Evolutionary conservation across 768 basidiomycete species (phyloP), one percentile per base, ranked within the genome.

Genomic region (Mycena rebaudengoi): DNA sequence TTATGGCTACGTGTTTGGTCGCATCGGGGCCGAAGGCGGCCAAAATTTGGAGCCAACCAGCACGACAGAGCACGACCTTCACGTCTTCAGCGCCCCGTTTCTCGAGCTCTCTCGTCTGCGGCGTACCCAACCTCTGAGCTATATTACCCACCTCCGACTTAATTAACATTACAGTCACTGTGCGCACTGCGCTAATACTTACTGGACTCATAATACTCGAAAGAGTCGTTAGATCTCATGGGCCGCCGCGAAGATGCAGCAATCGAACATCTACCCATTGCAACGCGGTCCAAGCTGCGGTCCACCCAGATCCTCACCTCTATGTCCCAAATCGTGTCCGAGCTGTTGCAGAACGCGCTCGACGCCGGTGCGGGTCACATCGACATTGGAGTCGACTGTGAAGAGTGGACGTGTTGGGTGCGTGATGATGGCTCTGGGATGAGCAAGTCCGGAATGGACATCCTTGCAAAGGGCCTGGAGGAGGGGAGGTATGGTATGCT

Each of bases 271-370:
- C 86, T 97, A 30, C 82, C 91, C 44, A 73, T 70, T 18, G 78
- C 80, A n/a, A 93, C 92, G 7, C 88, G 86, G 44, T 80, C 86
- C 21, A 88, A 82, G 69, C 81, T 99, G 44, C 88, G 96, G 41
- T 96, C 95, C 2, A 86, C 92, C 0, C 87, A 94, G 70, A 89
- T 96, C 65, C 77, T 99, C 62, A 94, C 94, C 0, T 91, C 94
- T 6, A 73, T 98, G 26, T 83, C 91, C 8, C 88, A 91, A 72
- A 81, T 96, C 60, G 80, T 96, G 21, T 89, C 89, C 2, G 95
- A 98, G 75, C 86, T 99, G 33, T 75, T 96, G 12, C 96, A 96
- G 74, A 99, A 99, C 74, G 84, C 94, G 3, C 81, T 98, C 10
- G 97, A 99, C 69, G 94, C 96, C 3, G 82, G 82, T 28, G 88